phyloP scores from a whole-genome alignment of 768 basidiomycete genomes.

The Kwoniella mangroviensis region DNA sequence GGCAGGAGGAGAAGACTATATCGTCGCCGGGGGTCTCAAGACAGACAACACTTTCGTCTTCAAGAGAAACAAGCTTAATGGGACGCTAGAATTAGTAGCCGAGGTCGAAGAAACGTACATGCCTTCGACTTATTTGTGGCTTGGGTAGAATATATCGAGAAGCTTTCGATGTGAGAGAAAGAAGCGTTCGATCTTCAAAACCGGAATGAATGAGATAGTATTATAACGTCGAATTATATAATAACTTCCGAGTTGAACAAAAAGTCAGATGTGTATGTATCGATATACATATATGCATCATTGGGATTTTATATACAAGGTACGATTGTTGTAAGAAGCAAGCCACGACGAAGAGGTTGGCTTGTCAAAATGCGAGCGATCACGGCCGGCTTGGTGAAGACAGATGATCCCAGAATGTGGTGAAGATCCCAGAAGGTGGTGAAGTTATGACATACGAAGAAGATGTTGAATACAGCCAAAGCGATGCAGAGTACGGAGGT shows the following conservation, averaged over 20 bases:
- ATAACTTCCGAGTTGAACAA: too few relatives aligned
- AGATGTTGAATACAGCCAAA: too few relatives aligned
- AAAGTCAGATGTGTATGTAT: too few relatives aligned
- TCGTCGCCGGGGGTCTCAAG: slow-evolving; percentile 6
- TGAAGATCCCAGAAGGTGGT: too few relatives aligned
- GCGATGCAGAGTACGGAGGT: not conserved
- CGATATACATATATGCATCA: too few relatives aligned
- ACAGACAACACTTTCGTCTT: slow-evolving; percentile 16
- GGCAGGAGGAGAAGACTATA: slow-evolving; percentile 2
- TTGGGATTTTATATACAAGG: too few relatives aligned
- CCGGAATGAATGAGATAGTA: not conserved
- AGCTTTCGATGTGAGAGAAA: not conserved
- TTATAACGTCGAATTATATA: not conserved
- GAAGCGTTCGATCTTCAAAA: not conserved
- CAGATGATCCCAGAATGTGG: too few relatives aligned
- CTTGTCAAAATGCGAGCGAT: too few relatives aligned
- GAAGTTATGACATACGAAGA: too few relatives aligned
- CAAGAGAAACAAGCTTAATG: slow-evolving; percentile 12
- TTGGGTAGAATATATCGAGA: not conserved
- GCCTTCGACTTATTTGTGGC: slow-evolving; percentile 14
- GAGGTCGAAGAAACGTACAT: slow-evolving; percentile 9
- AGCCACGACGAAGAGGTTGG: too few relatives aligned
- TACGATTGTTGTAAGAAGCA: too few relatives aligned
- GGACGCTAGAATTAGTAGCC: slow-evolving; percentile 7
- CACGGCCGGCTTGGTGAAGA: too few relatives aligned